Base-by-base conservation (phyloP, 495 filamentous ascomycete genomes). In the Daldinia bambusicola region DNA sequence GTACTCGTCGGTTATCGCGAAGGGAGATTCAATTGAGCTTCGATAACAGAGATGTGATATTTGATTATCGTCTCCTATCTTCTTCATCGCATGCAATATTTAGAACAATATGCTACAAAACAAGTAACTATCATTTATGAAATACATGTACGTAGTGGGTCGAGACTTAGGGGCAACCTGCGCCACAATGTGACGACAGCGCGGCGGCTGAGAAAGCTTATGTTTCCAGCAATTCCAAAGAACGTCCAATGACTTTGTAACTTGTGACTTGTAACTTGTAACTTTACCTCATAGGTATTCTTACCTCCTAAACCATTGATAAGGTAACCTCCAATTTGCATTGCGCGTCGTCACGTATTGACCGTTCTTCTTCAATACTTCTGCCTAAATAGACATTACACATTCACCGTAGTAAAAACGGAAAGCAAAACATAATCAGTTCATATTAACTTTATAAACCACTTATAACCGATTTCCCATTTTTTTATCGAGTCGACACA, bases 161-260 rank as follows among this genome's bases (percentile, higher is more conserved):
- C 2, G 34, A 36, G 3, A 31, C 4, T n/a, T n/a, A 12, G 60
- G 58, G 59, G 20, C 48, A 59, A 18, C 38, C 61, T 67, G 56
- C 45, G 70, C 70, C 70, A 72, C 70, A 72, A 56, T 37, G 70
- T 72, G 70, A 72, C 70, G 70, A 68, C 64, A 68, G 37, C 40
- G 55, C 8, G 5, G 60, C 60, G 59, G 64, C 69, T 71, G 40
- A 55, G 40, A 66, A 66, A 63, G 34, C 52, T 40, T 52, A 59
- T 43, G 41, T 52, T 48, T 37, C 41, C 59, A 58, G 18, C 26
- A 43, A 53, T 45, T 67, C 20, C 48, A n/a, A 58, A n/a, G n/a
- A n/a, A n/a, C n/a, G n/a, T n/a, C n/a, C n/a, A n/a, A n/a, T n/a
- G n/a, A n/a, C n/a, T n/a, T n/a, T n/a, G n/a, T n/a, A n/a, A n/a